Conservation (phyloP, 306 rosid genomes). For the Cicer pinnatifidum region DNA sequence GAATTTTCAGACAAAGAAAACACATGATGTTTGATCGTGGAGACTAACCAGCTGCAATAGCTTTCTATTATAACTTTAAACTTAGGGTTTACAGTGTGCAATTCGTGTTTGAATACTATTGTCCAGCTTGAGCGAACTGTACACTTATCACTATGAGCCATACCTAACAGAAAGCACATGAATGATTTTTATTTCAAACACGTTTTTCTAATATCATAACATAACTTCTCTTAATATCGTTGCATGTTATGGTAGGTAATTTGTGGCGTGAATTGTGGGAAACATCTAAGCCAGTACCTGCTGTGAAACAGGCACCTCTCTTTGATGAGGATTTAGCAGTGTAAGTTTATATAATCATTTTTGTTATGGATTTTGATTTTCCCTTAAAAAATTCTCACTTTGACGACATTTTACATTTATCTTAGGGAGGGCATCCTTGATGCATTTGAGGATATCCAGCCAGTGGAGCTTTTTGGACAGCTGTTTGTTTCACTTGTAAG, state of each 20-base stretch:
- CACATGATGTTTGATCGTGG: too few relatives aligned
- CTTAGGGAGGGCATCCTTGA: slow-evolving; percentile 89
- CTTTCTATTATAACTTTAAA: too few relatives aligned
- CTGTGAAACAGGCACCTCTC: slow-evolving; percentile 91
- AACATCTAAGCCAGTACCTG: slow-evolving; percentile 89
- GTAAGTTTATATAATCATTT: slow-evolving; percentile 55
- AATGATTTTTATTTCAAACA: not conserved
- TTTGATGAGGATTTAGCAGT: slow-evolving; percentile 97
- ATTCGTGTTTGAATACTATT: too few relatives aligned
- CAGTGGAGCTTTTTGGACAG: slow-evolving; percentile 80
- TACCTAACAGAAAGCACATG: not conserved
- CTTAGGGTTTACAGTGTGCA: too few relatives aligned
- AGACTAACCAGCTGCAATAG: too few relatives aligned
- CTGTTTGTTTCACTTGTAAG: slow-evolving; percentile 87
- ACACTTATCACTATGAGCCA: too few relatives aligned
- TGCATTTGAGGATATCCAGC: slow-evolving; percentile 71
- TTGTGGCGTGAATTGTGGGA: slow-evolving; percentile 96
- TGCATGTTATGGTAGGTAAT: slow-evolving; percentile 65
- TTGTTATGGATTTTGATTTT: slow-evolving; percentile 21
- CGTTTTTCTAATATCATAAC: slow-evolving; percentile 3
- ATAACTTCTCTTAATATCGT: slow-evolving; percentile 16
- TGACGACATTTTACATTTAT: slow-evolving; percentile 37
- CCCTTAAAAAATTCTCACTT: slow-evolving; percentile 29
- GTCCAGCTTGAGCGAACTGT: too few relatives aligned
- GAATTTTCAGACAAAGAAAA: too few relatives aligned